Base-by-base conservation (phyloP, 2,329 filamentous ascomycete species). In the Microdochium bolleyi region DNA sequence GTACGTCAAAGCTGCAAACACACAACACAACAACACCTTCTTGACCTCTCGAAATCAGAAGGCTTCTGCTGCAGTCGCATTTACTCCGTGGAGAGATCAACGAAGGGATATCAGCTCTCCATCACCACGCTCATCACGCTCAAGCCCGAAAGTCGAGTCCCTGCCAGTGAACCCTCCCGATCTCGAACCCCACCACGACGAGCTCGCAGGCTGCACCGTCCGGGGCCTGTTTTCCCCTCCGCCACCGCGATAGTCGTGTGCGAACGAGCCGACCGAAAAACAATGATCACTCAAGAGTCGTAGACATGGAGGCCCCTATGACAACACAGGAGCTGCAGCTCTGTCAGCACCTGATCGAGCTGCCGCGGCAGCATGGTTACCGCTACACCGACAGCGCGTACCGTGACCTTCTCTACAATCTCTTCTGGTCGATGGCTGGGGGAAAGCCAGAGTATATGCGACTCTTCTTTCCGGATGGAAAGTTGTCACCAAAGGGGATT, bases 361-460 rank as follows among this genome's bases (percentile, higher is more conserved):
- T 95, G 64, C 92, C 94, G 53, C 76, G 76, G 60, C 77, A 80
- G 59, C 85, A 88, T 74, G 76, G 80, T 58, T 88, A 89, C 71
- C 85, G 87, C 56, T 99, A 92, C 71, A 84, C 79, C 44, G 77
- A 85, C 51, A 73, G 82, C 49, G 90, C 92, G 51, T 79, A 82
- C 57, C 79, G 80, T 55, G 82, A 88, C 57, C 84, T 99, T 30
- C 74, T 95, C 53, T 78, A 84, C 63, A 84, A 83, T 53, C 85
- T 99, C 52, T 99, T 97, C 72, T 88, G 84, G 74, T 95, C 88
- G 51, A 82, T 99, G 61, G 88, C 89, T 30, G 87, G 84, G 55
- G 84, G 88, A 57, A 84, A 84, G 55, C 74, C 81, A 54, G 85
- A 92, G 57, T 85, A 92, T 63, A 76, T 97, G 65, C 76, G 78